Evolutionary conservation across 1,284 basidiomycete species (phyloP), one percentile per base, ranked within the genome.

Genomic region (Microbotryum scabiosae): DNA sequence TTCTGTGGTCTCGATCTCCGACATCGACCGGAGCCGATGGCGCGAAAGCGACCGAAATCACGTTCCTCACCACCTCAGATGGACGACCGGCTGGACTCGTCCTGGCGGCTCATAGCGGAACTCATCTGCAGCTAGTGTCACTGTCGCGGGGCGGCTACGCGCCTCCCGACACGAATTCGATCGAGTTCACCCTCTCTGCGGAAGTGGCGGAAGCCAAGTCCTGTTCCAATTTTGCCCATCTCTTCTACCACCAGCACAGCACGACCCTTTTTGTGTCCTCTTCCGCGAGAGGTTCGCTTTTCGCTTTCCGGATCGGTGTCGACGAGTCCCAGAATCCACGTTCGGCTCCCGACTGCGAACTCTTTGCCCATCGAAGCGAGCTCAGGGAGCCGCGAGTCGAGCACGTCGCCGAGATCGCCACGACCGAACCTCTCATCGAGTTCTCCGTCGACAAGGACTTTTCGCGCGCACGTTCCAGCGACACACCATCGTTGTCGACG

Each of bases 321-420:
- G 21, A 9, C 9, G 46, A 49, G 8, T 36, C 41, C 23, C 32
- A 47, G 16, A 23, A 28, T 21, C 44, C 54, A 56, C 10, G 57
- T 28, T 4, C 49, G 47, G 1, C 28, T 47, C 51, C 49, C 18
- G 5, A 5, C 20, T 20, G 18, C 47, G 21, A 20, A 10, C 48
- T 21, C 3, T 4, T 30, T 21, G 12, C 26, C 12, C 36, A 7
- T 6, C 9, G 18, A 20, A 18, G 14, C 25, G 47, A 51, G 36
- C 10, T 28, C 23, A 36, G 18, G 30, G 14, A 30, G 36, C 51
- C 57, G 9, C 55, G 60, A 4, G 46, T 66, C 44, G 46, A 56
- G 2, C 60, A 62, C 44, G 60, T 66, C 28, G 36, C 60, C 50
- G 65, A 67, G 49, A 53, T 60, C n/a, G 60, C 65, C 18, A 44